Base-by-base conservation (phyloP, 2,329 filamentous ascomycete genomes). In the Penicillium sumatraense region DNA sequence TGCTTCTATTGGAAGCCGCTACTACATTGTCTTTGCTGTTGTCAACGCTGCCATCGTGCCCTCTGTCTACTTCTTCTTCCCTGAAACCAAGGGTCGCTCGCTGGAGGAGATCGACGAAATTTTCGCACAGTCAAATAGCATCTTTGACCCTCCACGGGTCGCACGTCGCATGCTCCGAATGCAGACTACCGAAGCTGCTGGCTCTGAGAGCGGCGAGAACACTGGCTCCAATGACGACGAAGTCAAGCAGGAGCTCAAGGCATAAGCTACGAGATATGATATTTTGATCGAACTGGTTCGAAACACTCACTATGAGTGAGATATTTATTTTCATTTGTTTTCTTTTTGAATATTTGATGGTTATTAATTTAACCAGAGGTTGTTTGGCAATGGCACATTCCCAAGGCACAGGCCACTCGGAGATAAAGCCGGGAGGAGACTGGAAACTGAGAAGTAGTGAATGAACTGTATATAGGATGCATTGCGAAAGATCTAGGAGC, bases 1-100 rank as follows among this genome's bases (percentile, higher is more conserved):
- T 49, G 61, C 64, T 62, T 69, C 54, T 2, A 83, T 86, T 53
- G 78, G 78, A 14, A 85, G 78, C 49, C 63, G 63, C 20, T 75
- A 74, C 31, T 80, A 78, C 48, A 73, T 80, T 48, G 71, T 80
- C 49, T 79, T 78, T 51, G 76, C 75, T 3, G 68, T 69, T 45
- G 66, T 78, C 49, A 78, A 76, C 49, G 66, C 69, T 10, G 52
- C 53, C 16, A 69, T 69, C n/a, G 62, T 69, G 14, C 68, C 68
- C 1, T 53, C 52, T 1, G 64, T 78, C 6, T 77, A 74, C 53
- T 68, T 75, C 16, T 74, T 72, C 56, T 75, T 71, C 55, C 74
- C 74, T 0, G 74, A 77, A 59, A 75, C 73, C 11, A 72, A 73
- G 29, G 73, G 72, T 1, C 68, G 70, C 6, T 68, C 72, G 0